Conservation (phyloP, 1,139 yeast genomes). For the Martiniozyma asiatica region DNA sequence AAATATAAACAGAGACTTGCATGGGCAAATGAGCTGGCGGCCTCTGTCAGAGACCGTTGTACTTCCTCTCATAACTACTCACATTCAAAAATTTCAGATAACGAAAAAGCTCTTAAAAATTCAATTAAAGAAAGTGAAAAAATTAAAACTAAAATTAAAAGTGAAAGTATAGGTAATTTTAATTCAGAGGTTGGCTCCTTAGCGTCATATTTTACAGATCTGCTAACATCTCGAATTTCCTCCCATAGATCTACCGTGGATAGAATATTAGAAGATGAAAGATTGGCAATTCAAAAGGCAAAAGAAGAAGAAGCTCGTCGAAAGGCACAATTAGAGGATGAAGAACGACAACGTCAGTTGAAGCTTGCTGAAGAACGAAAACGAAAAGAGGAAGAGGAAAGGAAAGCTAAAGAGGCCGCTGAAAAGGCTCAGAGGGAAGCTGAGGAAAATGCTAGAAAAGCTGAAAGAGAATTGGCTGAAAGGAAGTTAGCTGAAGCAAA, state of each 20-base stretch:
- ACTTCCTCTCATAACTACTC: no score
- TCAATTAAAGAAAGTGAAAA: no score
- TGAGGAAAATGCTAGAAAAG: conserved; percentile 15
- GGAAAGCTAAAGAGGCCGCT: conserved; percentile 11
- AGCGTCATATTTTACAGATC: no score
- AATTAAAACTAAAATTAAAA: no score
- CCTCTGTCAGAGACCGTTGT: no score
- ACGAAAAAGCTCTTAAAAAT: no score
- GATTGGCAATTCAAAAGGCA: background rate
- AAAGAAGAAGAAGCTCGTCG: conserved; percentile 13
- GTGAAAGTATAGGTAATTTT: no score
- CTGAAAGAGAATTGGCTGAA: conserved; percentile 14
- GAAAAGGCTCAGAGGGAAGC: conserved; percentile 10
- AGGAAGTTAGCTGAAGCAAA: conserved; percentile 15
- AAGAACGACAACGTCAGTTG: conserved; percentile 11
- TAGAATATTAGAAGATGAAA: background rate
- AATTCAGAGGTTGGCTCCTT: no score
- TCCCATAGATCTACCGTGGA: background rate
- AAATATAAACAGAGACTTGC: no score
- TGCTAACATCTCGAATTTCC: no score
- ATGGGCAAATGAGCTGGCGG: no score
- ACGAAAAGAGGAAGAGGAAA: conserved; percentile 13
- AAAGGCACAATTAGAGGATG: conserved; percentile 14
- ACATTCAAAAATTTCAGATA: no score
- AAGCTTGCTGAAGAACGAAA: conserved; percentile 2